A percentile compares a stretch with the other conserved stretches of the same genome.
These are phyloP conservation scores for Fusarium palustre DNA, from an alignment of 2,329 filamentous ascomycete species.

Conservation along the genomic window DNA sequence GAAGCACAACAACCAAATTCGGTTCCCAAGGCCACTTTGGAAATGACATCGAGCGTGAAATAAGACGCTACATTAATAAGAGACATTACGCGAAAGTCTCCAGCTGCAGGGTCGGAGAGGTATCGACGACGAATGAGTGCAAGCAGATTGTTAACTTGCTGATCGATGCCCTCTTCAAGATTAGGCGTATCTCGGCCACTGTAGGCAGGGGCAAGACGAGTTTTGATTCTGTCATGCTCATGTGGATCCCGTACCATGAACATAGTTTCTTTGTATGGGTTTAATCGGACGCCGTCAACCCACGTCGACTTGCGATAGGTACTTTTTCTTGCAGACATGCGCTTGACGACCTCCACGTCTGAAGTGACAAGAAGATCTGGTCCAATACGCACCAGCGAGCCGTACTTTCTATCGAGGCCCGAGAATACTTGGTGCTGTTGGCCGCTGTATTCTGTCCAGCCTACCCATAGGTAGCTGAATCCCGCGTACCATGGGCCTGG, in stretches of 20 bases:
- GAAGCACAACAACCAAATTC: slow-evolving; percentile 12
- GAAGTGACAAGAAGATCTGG: neutral
- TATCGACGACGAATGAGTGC: neutral
- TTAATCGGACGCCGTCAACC: neutral
- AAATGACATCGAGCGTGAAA: slow-evolving; percentile 2
- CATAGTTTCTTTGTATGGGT: slow-evolving; percentile 2
- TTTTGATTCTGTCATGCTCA: neutral
- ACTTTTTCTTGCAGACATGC: slow-evolving; percentile 2
- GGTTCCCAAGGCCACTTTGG: neutral
- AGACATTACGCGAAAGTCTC: neutral
- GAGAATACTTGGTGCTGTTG: neutral
- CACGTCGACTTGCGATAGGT: neutral
- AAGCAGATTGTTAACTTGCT: neutral
- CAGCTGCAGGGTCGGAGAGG: neutral
- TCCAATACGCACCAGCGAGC: slow-evolving; percentile 3
- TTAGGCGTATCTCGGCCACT: slow-evolving; percentile 10
- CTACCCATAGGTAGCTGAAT: slow-evolving; percentile 11
- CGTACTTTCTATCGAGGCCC: neutral
- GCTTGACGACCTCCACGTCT: slow-evolving; percentile 3
- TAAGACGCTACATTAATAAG: neutral
- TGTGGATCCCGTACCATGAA: neutral
- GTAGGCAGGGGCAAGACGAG: neutral
- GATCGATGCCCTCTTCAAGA: neutral
- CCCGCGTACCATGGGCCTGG: slow-evolving; percentile 3
- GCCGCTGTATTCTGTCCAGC: neutral